Evolutionary conservation across 208 protist genomes (phyloP).

Genomic region (Trypanosoma lewisi): DNA sequence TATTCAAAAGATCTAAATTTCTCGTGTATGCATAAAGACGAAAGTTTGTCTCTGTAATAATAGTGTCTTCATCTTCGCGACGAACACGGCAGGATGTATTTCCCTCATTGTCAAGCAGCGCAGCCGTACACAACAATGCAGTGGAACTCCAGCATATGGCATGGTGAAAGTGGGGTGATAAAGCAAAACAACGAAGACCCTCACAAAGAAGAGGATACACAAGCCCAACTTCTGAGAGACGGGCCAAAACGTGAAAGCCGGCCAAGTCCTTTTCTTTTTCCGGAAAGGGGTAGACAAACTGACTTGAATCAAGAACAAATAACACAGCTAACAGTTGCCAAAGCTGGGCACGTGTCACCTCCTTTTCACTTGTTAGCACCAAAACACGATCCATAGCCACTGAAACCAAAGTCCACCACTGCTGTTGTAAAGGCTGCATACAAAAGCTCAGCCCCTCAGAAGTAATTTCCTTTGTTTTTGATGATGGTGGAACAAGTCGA

Average conservation of each 20-base stretch:
- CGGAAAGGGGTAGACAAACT: constrained; percentile 66
- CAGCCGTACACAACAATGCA: constrained; percentile 57
- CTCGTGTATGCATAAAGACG: constrained; percentile 86
- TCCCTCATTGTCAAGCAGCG: constrained; percentile 36
- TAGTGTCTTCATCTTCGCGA: constrained; percentile 86
- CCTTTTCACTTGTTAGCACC: constrained; percentile 21
- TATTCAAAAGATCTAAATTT: constrained; percentile 70
- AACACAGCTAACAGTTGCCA: constrained; percentile 83
- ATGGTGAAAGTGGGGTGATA: constrained; percentile 79
- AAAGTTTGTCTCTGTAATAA: constrained; percentile 92
- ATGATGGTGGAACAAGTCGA: constrained; percentile 34
- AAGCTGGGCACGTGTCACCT: constrained; percentile 22
- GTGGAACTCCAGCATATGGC: constrained; percentile 64
- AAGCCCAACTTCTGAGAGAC: constrained; percentile 78
- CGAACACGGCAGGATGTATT: constrained; percentile 26
- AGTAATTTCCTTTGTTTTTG: constrained; percentile 34
- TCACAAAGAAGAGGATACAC: constrained; percentile 63
- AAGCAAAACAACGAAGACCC: constrained; percentile 50
- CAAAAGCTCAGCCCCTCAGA: constrained; percentile 75
- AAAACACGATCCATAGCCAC: constrained; percentile 73
- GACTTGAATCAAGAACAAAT: constrained; percentile 44
- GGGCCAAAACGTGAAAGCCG: constrained; percentile 64
- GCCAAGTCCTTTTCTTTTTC: constrained; percentile 41
- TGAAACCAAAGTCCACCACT: constrained; percentile 81
- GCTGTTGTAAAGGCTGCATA: constrained; percentile 82